A percentile compares a stretch with the other conserved stretches of the same genome.
Conservation (phyloP, 2,329 filamentous ascomycete genomes). For the Fusarium circinatum region DNA sequence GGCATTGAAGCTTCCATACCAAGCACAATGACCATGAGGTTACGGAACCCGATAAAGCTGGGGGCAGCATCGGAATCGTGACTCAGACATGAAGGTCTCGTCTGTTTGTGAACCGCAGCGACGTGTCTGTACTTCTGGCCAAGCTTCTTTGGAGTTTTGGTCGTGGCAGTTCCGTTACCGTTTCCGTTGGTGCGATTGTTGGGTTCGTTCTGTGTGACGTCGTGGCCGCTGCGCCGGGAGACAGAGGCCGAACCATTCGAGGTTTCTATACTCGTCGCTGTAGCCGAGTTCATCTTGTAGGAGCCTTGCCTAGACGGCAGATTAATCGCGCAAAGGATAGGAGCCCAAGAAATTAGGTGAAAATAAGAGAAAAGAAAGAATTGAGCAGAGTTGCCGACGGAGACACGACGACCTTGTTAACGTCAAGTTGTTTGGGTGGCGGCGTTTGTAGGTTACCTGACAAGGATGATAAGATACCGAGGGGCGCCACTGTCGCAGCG, state of each 20-base stretch:
- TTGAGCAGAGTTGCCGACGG: conserved; percentile 4
- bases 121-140: conserved; percentile 86
- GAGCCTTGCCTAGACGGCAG: conserved; percentile 28
- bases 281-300: conserved; percentile 55
- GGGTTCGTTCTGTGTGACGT: conserved; percentile 44
- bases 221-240: conserved; percentile 41
- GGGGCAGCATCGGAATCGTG: conserved; percentile 79
- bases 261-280: conserved; percentile 50
- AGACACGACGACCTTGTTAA: conserved; percentile 22
- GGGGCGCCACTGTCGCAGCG: conserved; percentile 34
- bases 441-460: conserved; percentile 4
- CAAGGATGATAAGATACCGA: conserved; percentile 32
- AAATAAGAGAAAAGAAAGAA: conserved; percentile 1
- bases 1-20: conserved; percentile 61
- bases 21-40: conserved; percentile 93
- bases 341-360: neutral
- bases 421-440: conserved; percentile 31
- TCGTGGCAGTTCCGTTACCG: conserved; percentile 40
- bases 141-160: conserved; percentile 32
- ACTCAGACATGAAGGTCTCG: conserved; percentile 83
- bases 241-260: conserved; percentile 42
- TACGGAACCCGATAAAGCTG: conserved; percentile 93
- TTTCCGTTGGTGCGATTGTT: conserved; percentile 35
- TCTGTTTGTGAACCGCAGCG: conserved; percentile 80
- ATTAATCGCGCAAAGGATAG: conserved; percentile 4